A percentile compares a stretch with the other conserved stretches of the same genome.
Evolutionary conservation across 345 rosid species (phyloP).

Genomic region (Noccaea caerulescens): DNA sequence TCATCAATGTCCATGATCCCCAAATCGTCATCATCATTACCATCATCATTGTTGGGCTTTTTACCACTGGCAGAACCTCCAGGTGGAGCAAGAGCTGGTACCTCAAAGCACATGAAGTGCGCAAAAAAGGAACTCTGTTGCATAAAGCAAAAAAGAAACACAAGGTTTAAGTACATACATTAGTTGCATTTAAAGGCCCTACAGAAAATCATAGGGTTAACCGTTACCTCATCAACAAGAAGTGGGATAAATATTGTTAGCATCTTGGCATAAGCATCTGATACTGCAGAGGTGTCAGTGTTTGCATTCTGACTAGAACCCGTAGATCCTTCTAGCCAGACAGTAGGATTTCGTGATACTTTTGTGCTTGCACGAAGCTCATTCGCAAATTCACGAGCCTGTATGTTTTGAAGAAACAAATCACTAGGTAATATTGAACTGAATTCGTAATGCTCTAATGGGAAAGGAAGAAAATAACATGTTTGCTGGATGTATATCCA

Average conservation of each 20-base stretch:
- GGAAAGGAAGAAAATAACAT: not conserved
- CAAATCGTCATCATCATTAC: constrained; percentile 76
- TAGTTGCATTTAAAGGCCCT: constrained; percentile 20
- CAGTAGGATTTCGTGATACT: constrained; percentile 90
- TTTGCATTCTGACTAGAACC: constrained; percentile 76
- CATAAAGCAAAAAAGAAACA: constrained; percentile 39
- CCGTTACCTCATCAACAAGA: constrained; percentile 90
- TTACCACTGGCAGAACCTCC: constrained; percentile 74
- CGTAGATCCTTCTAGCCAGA: constrained; percentile 92
- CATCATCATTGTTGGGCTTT: constrained; percentile 58
- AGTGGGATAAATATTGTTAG: constrained; percentile 96
- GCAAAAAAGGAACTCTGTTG: constrained; percentile 99
- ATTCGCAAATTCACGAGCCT: constrained; percentile 99
- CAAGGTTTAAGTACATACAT: constrained; percentile 19
- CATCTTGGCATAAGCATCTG: constrained; percentile 97
- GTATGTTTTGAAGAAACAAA: constrained; percentile 21
- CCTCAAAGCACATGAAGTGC: constrained; percentile 99
- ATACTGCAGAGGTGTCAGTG: constrained; percentile 84
- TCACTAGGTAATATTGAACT: constrained; percentile 8
- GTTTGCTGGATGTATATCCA: constrained; percentile 17
- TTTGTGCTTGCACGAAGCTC: constrained; percentile 99
- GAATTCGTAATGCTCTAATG: not conserved
- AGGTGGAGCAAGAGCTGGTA: constrained; percentile 91
- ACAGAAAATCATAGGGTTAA: constrained; percentile 31
- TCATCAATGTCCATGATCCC: constrained; percentile 97